Conservation (phyloP, 139 green algal genomes). For the Zygnema circumcarinatum region DNA sequence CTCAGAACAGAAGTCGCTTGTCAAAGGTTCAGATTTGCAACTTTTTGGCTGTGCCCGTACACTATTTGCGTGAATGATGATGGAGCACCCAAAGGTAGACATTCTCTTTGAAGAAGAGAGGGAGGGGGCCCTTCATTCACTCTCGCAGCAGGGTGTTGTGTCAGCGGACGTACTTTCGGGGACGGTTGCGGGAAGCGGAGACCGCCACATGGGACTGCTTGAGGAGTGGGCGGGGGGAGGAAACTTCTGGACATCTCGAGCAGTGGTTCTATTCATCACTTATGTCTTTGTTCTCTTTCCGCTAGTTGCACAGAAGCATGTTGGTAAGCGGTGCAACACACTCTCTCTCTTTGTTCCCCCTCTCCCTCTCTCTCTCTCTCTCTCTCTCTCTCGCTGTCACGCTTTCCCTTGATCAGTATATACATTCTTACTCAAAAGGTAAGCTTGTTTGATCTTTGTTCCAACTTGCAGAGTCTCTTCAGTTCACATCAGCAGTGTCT, state of each 20-base stretch:
- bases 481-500: conserved; percentile 42
- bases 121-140: too few species aligned
- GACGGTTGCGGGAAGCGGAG: neutral
- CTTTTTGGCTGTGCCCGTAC: too few species aligned
- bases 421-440: neutral
- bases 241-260: conserved; percentile 32
- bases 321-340: conserved; percentile 23
- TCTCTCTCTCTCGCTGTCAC: neutral
- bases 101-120: too few species aligned
- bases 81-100: too few species aligned
- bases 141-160: neutral
- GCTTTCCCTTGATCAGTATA: neutral
- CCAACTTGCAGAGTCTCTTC: conserved; percentile 35
- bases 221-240: conserved; percentile 33
- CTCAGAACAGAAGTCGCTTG: too few species aligned
- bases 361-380: neutral
- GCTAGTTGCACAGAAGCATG: conserved; percentile 12
- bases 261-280: conserved; percentile 18
- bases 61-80: too few species aligned
- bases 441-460: neutral
- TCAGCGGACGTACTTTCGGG: conserved; percentile 48
- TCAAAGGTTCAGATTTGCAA: too few species aligned
- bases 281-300: conserved; percentile 20
- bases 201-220: conserved; percentile 27
- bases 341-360: neutral